phyloP scores from a whole-genome alignment of 2,329 filamentous ascomycete genomes.

The Alternaria sp. region DNA sequence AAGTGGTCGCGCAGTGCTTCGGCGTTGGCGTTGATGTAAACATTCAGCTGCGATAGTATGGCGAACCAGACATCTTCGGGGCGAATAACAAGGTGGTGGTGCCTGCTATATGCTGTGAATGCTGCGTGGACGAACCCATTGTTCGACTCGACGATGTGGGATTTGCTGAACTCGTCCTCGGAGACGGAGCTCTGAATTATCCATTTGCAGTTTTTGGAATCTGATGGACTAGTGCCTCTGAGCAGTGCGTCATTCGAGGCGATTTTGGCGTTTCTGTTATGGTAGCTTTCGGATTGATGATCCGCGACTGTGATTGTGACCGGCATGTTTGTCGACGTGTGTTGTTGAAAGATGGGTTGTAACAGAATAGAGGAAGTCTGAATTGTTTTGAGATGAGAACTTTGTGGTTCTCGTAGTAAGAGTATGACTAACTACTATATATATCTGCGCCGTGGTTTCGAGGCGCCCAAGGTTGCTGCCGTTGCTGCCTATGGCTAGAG shows the following conservation, averaged over 20 bases:
- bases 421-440: not conserved
- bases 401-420: not conserved
- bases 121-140: slow-evolving; percentile 30
- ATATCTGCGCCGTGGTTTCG: not conserved
- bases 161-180: not conserved
- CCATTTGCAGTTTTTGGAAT: not conserved
- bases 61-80: slow-evolving; percentile 42
- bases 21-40: slow-evolving; percentile 36
- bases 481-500: slow-evolving; percentile 1
- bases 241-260: not conserved
- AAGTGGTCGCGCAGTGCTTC: slow-evolving; percentile 35
- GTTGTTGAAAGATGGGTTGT: not conserved
- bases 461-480: not conserved
- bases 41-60: slow-evolving; percentile 34
- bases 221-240: not conserved
- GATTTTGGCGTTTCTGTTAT: not conserved
- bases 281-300: slow-evolving; percentile 7
- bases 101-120: slow-evolving; percentile 25
- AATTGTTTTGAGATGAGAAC: not conserved
- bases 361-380: not conserved
- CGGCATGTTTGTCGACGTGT: slow-evolving; percentile 11
- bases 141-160: slow-evolving; percentile 5
- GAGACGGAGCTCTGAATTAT: slow-evolving; percentile 22
- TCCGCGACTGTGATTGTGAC: slow-evolving; percentile 18
- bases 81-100: slow-evolving; percentile 34